Base-by-base conservation (phyloP, 2,329 filamentous ascomycete species). In the Fusarium chuoi region DNA sequence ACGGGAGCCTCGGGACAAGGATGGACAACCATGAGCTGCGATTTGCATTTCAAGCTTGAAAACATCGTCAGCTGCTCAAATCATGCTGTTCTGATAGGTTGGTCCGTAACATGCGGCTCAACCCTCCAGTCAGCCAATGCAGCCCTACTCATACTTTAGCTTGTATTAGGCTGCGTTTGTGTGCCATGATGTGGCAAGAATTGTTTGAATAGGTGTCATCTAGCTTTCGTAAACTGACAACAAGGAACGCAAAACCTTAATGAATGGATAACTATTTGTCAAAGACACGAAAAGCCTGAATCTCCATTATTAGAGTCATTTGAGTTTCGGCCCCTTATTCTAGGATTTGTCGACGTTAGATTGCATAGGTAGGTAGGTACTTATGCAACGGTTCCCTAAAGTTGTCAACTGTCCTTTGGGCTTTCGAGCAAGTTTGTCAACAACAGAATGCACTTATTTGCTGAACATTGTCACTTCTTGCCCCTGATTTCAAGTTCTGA, bases 1-100 rank as follows among this genome's bases (percentile, higher is more conserved):
- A 44, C 66, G 71, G 71, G 44, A 49, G 33, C 35, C 41, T 61
- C 68, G 71, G 68, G 41, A 56, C 35, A 35, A n/a, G 30, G 22
- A 51, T 28, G 28, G 36, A 45, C 20, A 41, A 24, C 51, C 35
- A 55, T 55, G 54, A 17, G 14, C 35, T 33, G 38, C 44, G n/a
- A 46, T 39, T 46, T 63, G 55, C 42, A 42, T 54, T 58, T 56
- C 57, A 42, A 41, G 24, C 64, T 45, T 59, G 45, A 17, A 55
- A 55, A 36, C 13, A 41, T 38, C 49, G 45, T 71, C 71, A 64
- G 35, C 58, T 68, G 49, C 35, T 35, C 35, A 30, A 42, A 58
- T 35, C 51, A 54, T 49, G 60, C 48, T 44, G 28, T 59, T 44
- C 41, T 66, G 38, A 66, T 55, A 68, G 46, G 57, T 58, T 17